Percentiles rank a stretch among this genome's conserved stretches.
phyloP scores from a whole-genome alignment of 1,139 yeast genomes.

The Yamadazyma sp. region DNA sequence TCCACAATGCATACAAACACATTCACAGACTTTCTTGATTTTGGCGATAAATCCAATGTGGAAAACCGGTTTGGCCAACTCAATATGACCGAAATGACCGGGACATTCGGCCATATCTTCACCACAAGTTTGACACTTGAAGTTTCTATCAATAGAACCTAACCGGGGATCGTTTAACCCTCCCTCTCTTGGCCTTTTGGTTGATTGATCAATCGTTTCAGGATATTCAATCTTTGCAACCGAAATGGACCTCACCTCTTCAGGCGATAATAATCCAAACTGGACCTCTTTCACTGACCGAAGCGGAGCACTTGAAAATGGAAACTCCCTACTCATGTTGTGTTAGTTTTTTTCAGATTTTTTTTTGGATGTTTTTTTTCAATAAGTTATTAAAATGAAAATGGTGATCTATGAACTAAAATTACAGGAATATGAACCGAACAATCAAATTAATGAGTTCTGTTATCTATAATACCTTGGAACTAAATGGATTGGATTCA shows the following conservation, averaged over 20 bases:
- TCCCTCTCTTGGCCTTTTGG: constrained; percentile 92
- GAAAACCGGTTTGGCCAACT: constrained; percentile 95
- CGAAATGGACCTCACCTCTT: constrained; percentile 93
- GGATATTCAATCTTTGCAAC: constrained; percentile 98
- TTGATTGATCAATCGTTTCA: constrained; percentile 97
- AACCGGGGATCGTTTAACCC: constrained; percentile 96
- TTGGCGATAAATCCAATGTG: constrained; percentile 94
- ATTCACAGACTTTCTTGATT: constrained; percentile 92
- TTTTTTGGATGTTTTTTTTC: constrained; percentile 5
- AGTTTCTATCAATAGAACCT: constrained; percentile 95
- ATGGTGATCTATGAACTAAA: constrained; percentile 6
- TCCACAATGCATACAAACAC: constrained; percentile 99
- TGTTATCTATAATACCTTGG: constrained; percentile 10
- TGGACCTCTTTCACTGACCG: constrained; percentile 97
- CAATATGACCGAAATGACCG: constrained; percentile 99
- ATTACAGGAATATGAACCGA: constrained; percentile 3
- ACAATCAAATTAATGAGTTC: constrained; percentile 21
- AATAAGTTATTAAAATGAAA: constrained; percentile 1
- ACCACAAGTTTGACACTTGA: constrained; percentile 98
- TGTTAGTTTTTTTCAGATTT: constrained; percentile 6
- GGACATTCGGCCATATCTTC: constrained; percentile 99
- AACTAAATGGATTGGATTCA: constrained; percentile 4
- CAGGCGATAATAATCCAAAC: constrained; percentile 97
- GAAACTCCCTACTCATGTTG: constrained; percentile 62
- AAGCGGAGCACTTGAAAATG: constrained; percentile 96